These are phyloP conservation scores for Comarum palustre DNA, from an alignment of 306 rosid species.

Conservation along the genomic window DNA sequence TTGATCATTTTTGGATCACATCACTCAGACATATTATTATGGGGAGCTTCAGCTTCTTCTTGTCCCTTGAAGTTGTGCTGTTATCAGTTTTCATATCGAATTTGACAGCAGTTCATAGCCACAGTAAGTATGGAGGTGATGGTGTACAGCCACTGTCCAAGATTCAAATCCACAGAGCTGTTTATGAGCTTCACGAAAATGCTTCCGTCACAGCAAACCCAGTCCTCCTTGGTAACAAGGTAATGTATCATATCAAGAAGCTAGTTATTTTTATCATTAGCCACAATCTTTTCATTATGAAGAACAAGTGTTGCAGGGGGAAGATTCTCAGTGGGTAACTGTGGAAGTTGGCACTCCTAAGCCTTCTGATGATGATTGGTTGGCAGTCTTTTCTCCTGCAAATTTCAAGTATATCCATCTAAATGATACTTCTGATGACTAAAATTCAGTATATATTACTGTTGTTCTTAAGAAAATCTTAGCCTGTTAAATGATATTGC, in stretches of 20 bases:
- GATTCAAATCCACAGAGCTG: conserved; percentile 34
- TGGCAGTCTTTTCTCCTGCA: conserved; percentile 44
- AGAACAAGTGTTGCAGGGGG: conserved; percentile 20
- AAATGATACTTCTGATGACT: background rate
- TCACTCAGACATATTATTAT: background rate
- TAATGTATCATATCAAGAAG: background rate
- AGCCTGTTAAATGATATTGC: too few species aligned
- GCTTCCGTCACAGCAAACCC: conserved; percentile 33
- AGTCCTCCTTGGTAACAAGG: conserved; percentile 32
- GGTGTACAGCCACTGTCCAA: conserved; percentile 40
- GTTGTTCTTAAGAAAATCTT: too few species aligned
- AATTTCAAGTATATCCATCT: conserved; percentile 30
- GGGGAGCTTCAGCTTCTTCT: conserved; percentile 3
- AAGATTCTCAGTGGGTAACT: conserved; percentile 33
- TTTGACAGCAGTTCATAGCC: conserved; percentile 6
- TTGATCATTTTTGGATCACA: background rate
- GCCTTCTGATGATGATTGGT: conserved; percentile 38
- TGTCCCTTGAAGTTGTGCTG: conserved; percentile 1
- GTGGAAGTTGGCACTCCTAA: conserved; percentile 28
- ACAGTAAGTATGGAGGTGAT: conserved; percentile 6
- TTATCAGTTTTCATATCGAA: background rate
- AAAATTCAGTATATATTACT: too few species aligned
- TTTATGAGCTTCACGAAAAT: conserved; percentile 28
- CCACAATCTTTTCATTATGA: background rate
- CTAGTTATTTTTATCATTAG: background rate